Percentiles rank a stretch among this genome's conserved stretches.
Evolutionary conservation across 805 yeast species (phyloP).

Genomic region (Kodamaea neixiangensis): DNA sequence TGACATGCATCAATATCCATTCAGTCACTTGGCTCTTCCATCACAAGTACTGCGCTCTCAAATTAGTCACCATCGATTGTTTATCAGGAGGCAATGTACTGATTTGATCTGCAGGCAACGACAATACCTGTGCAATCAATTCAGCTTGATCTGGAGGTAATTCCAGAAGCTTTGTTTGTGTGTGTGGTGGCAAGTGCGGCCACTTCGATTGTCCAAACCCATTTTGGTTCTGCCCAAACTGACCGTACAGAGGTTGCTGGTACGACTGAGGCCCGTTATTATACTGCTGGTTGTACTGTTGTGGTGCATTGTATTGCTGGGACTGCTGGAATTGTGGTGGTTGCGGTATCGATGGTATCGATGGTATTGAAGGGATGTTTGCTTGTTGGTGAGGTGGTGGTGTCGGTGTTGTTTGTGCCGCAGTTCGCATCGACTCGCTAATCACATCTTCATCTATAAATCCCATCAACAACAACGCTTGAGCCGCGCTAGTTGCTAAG

Average conservation of each 20-base stretch:
- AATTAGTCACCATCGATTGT: slow-evolving; percentile 54
- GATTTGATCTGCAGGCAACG: slow-evolving; percentile 52
- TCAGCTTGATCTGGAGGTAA: slow-evolving; percentile 61
- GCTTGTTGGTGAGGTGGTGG: slow-evolving; percentile 11
- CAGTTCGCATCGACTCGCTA: slow-evolving; percentile 50
- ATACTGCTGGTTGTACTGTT: slow-evolving; percentile 1
- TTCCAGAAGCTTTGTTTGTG: slow-evolving; percentile 51
- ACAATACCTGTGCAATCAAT: slow-evolving; percentile 54
- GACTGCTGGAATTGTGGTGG: slow-evolving; percentile 14
- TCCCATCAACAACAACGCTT: slow-evolving; percentile 76
- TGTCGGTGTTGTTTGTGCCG: slow-evolving; percentile 19
- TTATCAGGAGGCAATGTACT: slow-evolving; percentile 52
- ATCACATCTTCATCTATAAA: slow-evolving; percentile 69
- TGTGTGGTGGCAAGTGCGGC: slow-evolving; percentile 49
- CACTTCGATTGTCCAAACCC: slow-evolving; percentile 26
- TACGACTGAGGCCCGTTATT: slow-evolving; percentile 1
- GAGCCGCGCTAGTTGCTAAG: slow-evolving; percentile 68
- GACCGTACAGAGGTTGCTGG: slow-evolving; percentile 8
- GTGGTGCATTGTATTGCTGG: slow-evolving; percentile 6
- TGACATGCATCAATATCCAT: no score
- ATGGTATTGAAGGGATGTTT: slow-evolving; percentile 10
- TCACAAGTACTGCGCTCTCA: slow-evolving; percentile 55
- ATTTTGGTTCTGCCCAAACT: slow-evolving; percentile 3
- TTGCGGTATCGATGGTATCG: slow-evolving; percentile 14
- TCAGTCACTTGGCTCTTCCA: no score